phyloP scores from a whole-genome alignment of 2,329 filamentous ascomycete genomes.

The Colletotrichum tanaceti region DNA sequence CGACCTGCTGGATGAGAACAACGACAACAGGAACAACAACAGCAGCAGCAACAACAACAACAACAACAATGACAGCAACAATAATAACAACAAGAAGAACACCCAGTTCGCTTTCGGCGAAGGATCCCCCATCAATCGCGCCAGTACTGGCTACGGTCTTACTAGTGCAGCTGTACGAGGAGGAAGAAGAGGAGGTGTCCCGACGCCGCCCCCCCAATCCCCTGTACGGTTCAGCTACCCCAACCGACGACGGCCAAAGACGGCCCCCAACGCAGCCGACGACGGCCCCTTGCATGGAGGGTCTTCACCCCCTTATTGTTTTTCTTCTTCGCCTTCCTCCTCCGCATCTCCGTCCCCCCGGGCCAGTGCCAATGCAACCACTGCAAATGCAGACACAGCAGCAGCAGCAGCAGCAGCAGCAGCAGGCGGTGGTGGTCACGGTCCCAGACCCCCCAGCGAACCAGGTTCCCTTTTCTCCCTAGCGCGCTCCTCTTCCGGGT shows the following conservation, averaged over 20 bases:
- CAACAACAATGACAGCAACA: not conserved
- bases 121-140: slow-evolving; percentile 14
- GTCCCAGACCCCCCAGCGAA: slow-evolving; percentile 35
- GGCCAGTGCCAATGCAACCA: not conserved
- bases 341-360: not conserved
- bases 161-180: not conserved
- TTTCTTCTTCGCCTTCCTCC: slow-evolving; percentile 17
- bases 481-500: slow-evolving; percentile 35
- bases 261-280: slow-evolving; percentile 30
- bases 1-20: slow-evolving; percentile 13
- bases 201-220: slow-evolving; percentile 29
- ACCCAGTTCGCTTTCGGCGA: slow-evolving; percentile 1
- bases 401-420: too few relatives aligned
- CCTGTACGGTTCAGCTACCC: slow-evolving; percentile 39
- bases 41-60: not conserved
- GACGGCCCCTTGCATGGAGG: slow-evolving; percentile 37
- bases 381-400: not conserved
- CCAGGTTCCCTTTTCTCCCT: slow-evolving; percentile 38
- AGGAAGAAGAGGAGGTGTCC: not conserved
- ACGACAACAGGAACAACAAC: not conserved
- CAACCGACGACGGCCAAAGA: slow-evolving; percentile 34
- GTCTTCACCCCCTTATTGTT: slow-evolving; percentile 16
- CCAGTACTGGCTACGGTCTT: slow-evolving; percentile 1
- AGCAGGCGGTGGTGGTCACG: not conserved
- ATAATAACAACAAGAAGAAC: not conserved